Percentiles rank a stretch among this genome's conserved stretches.
These are phyloP conservation scores for Penicillium glabrum DNA, from an alignment of 2,329 filamentous ascomycete genomes.

Conservation along the genomic window DNA sequence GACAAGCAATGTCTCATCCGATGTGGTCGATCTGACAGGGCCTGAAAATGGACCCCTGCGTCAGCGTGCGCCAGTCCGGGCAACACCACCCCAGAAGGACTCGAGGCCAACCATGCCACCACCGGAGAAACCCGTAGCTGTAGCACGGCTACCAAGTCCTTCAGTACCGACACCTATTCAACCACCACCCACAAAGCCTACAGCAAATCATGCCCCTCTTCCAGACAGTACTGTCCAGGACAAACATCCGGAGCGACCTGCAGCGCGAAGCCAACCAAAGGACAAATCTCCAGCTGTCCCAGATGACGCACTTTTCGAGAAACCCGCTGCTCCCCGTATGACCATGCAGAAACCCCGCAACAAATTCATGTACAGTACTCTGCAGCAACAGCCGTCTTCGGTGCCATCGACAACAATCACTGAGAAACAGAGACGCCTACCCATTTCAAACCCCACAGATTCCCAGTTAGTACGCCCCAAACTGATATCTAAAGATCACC, in stretches of 20 bases:
- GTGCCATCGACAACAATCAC: not conserved
- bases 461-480: not conserved
- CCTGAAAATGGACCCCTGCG: not conserved
- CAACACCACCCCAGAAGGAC: not conserved
- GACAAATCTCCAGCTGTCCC: not conserved
- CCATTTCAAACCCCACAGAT: not conserved
- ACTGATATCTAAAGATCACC: not conserved
- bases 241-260: not conserved
- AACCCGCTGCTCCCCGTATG: conserved; percentile 15
- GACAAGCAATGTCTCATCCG: conserved; percentile 5
- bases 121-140: not conserved
- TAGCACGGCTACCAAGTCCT: not conserved
- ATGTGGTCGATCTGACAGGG: conserved; percentile 26
- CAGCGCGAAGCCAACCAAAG: not conserved
- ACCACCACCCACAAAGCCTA: not conserved
- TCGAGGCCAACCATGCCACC: not conserved
- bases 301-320: not conserved
- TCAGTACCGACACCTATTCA: not conserved
- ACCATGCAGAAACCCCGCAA: conserved; percentile 29
- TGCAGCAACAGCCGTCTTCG: conserved; percentile 21
- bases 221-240: not conserved
- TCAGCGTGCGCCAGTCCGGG: not conserved
- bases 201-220: not conserved
- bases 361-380: conserved; percentile 45
- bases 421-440: not conserved